Evolutionary conservation across 2,329 filamentous ascomycete species (phyloP), one percentile per base, ranked within the genome.

Genomic region (Pleurostoma richardsiae): DNA sequence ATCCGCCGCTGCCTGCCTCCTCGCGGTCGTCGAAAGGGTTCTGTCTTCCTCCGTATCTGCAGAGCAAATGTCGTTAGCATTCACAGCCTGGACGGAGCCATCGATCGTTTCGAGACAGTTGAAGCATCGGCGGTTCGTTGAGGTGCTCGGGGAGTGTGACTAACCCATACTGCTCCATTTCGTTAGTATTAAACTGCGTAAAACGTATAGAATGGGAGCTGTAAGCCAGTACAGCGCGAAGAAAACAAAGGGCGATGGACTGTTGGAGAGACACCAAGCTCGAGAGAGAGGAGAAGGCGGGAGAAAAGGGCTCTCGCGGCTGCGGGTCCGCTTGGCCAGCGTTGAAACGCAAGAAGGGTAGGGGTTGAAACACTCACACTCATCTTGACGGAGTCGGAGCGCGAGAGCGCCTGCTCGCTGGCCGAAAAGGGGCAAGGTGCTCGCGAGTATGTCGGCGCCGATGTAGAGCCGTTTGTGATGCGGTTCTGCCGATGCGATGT

Each of bases 11-110:
- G 43, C 54, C 55, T 42, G 57, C 55, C 33, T 62, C 66, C 50
- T 71, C 71, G 60, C 74, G 70, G 59, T 83, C 70, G 58, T 82
- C 79, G 57, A 78, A 84, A 46, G 80, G 80, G 65, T 84, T 82
- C 50, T 67, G 64, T 55, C 66, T 66, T 47, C 69, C 70, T 52
- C 75, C 73, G 69, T 82, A 82, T 67, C 77, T 83, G 59, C 33
- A 50, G 40, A 43, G 41, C 40, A 31, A 49, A 44, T 40, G 19
- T 30, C 42, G 64, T 72, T 57, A 72, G 65, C 49, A 39, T 19
- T 19, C 19, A 19, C 19, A 19, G 19, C 19, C 19, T 19, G 19
- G 19, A 19, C 19, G 19, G 2, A 19, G 19, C 19, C 19, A 19
- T 19, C 19, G 19, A 19, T 19, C 19, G 19, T 19, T 19, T 19